These are phyloP conservation scores for Phytophthora kernoviae DNA, from an alignment of 352 stramenopile genomes.

Conservation along the genomic window DNA sequence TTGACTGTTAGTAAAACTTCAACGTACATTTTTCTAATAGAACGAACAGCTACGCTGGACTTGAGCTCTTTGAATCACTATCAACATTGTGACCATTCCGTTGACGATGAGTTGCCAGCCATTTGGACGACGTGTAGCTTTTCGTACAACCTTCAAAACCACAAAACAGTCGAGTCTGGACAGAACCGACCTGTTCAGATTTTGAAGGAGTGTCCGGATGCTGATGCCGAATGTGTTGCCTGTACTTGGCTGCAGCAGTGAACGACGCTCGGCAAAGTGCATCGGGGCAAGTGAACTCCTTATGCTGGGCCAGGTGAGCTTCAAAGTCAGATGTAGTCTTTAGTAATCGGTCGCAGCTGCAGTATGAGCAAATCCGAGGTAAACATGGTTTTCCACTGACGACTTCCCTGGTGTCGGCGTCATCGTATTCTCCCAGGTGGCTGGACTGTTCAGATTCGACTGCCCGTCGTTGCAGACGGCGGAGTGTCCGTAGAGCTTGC, in stretches of 20 bases:
- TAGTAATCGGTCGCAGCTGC: conserved; percentile 44
- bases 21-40: background rate
- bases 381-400: background rate
- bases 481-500: conserved; percentile 28
- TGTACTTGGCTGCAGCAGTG: conserved; percentile 24
- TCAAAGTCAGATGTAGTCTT: conserved; percentile 24
- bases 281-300: conserved; percentile 31
- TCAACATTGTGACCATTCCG: conserved; percentile 10
- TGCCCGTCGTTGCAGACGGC: conserved; percentile 22
- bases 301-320: conserved; percentile 32
- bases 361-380: conserved; percentile 37
- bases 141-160: conserved; percentile 35
- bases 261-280: conserved; percentile 41
- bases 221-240: conserved; percentile 31
- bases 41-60: background rate
- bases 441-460: conserved; percentile 8
- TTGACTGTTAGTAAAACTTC: too few species aligned
- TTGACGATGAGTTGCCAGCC: conserved; percentile 39
- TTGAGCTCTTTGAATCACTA: too few species aligned
- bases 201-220: conserved; percentile 10
- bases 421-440: background rate
- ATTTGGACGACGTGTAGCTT: conserved; percentile 46
- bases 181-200: background rate
- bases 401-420: conserved; percentile 11
- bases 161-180: conserved; percentile 24